Percentiles rank a stretch among this genome's conserved stretches.
Evolutionary conservation across 768 basidiomycete genomes (phyloP).

Genomic region (Mycena sanguinolenta): DNA sequence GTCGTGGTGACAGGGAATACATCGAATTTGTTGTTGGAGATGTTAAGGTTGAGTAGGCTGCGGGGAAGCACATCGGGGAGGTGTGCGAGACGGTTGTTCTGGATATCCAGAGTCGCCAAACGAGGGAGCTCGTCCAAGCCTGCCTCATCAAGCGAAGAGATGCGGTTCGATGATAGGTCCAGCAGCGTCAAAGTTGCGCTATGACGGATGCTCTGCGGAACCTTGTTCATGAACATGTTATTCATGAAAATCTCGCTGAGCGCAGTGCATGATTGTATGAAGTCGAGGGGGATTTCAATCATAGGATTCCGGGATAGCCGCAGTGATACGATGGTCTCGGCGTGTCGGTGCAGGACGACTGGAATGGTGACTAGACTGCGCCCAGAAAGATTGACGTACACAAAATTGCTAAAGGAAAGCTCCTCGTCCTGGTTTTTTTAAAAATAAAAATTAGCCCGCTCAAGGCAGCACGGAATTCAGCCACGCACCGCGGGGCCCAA

Average conservation of each 20-base stretch:
- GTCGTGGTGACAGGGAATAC: conserved; percentile 80
- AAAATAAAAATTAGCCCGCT: not conserved
- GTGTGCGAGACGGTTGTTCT: conserved; percentile 92
- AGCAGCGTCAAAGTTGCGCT: conserved; percentile 81
- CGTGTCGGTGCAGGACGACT: conserved; percentile 84
- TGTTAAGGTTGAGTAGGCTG: conserved; percentile 82
- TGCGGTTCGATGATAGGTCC: conserved; percentile 92
- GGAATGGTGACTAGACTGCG: conserved; percentile 89
- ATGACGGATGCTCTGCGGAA: conserved; percentile 86
- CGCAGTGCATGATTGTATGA: conserved; percentile 87
- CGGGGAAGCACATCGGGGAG: conserved; percentile 88
- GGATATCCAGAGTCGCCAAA: conserved; percentile 76
- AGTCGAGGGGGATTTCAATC: conserved; percentile 95
- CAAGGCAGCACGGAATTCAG: no score
- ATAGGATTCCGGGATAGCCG: conserved; percentile 95
- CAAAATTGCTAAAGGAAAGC: conserved; percentile 75
- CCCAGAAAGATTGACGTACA: conserved; percentile 84
- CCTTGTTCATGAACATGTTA: conserved; percentile 93
- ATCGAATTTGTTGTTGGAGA: conserved; percentile 95
- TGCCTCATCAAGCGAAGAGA: conserved; percentile 88
- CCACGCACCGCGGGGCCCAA: conserved; percentile 75
- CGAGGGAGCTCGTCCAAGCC: conserved; percentile 81
- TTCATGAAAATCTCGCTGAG: conserved; percentile 89
- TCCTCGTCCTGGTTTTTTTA: conserved; percentile 72
- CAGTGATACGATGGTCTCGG: conserved; percentile 85